Percentiles rank a stretch among this genome's conserved stretches.
phyloP scores from a whole-genome alignment of 1,284 basidiomycete genomes.

The Serendipita sp. region DNA sequence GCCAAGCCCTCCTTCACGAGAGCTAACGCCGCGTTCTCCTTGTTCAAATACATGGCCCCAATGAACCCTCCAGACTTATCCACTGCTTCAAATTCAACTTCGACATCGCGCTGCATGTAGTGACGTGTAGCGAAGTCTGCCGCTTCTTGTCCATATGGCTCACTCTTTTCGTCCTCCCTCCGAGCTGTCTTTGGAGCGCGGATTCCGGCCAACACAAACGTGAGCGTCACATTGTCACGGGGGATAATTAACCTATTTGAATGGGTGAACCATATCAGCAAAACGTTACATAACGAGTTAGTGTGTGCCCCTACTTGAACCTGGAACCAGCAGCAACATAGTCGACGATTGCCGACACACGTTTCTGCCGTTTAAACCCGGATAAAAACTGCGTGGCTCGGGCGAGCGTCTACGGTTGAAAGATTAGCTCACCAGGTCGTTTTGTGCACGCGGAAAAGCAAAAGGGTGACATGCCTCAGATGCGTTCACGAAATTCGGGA shows the following conservation, averaged over 20 bases:
- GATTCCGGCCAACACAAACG: conserved; percentile 65
- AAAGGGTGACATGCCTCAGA: conserved; percentile 45
- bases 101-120: conserved; percentile 90
- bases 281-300: no score
- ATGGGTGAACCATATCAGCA: not conserved
- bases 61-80: conserved; percentile 97
- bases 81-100: conserved; percentile 77
- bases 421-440: not conserved
- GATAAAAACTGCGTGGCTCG: conserved; percentile 79
- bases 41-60: conserved; percentile 69
- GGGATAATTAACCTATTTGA: conserved; percentile 58
- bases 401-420: conserved; percentile 36
- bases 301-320: conserved; percentile 54
- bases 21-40: conserved; percentile 75
- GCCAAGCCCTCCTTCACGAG: conserved; percentile 81
- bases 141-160: conserved; percentile 79
- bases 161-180: conserved; percentile 55
- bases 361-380: conserved; percentile 80
- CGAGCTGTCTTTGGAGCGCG: conserved; percentile 72
- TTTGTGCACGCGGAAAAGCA: conserved; percentile 13
- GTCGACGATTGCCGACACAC: conserved; percentile 76
- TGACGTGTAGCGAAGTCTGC: conserved; percentile 64
- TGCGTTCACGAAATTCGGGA: conserved; percentile 61
- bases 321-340: conserved; percentile 87
- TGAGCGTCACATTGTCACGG: conserved; percentile 83